A percentile compares a stretch with the other conserved stretches of the same genome.
Evolutionary conservation across 1,139 yeast genomes (phyloP).

Genomic region (Debaryomyces sp.): DNA sequence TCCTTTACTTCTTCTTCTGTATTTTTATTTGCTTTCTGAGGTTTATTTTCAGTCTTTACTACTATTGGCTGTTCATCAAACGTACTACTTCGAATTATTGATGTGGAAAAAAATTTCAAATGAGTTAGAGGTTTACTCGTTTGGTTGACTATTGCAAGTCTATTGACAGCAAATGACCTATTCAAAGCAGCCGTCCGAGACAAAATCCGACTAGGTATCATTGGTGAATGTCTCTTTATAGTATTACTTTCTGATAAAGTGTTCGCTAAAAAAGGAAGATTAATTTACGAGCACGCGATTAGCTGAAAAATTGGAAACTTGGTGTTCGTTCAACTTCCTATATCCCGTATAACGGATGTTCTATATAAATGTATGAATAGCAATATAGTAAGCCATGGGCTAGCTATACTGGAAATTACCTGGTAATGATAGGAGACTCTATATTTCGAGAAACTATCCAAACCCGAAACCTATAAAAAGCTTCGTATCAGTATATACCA

Average conservation of each 20-base stretch:
- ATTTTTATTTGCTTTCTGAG: neutral
- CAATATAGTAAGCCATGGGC: neutral
- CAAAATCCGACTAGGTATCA: neutral
- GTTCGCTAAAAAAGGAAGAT: no score
- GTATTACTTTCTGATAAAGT: neutral
- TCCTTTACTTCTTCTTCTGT: neutral
- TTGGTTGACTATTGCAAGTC: neutral
- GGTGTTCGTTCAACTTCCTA: neutral
- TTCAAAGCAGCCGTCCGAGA: neutral
- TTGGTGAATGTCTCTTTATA: neutral
- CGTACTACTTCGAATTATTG: neutral
- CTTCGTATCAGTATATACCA: neutral
- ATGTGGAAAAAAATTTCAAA: conserved; percentile 2
- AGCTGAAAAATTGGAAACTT: neutral
- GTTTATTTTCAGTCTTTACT: neutral
- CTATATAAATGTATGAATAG: neutral
- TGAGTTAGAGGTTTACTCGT: neutral
- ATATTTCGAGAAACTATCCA: neutral
- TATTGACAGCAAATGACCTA: neutral
- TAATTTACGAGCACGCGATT: conserved; percentile 3
- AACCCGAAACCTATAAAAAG: neutral
- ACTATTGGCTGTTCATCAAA: conserved; percentile 1
- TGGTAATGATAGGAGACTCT: neutral
- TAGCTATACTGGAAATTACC: neutral
- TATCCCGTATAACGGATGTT: neutral